These are phyloP conservation scores for Trichoderma cornu-damae DNA, from an alignment of 2,329 filamentous ascomycete genomes.

Conservation along the genomic window DNA sequence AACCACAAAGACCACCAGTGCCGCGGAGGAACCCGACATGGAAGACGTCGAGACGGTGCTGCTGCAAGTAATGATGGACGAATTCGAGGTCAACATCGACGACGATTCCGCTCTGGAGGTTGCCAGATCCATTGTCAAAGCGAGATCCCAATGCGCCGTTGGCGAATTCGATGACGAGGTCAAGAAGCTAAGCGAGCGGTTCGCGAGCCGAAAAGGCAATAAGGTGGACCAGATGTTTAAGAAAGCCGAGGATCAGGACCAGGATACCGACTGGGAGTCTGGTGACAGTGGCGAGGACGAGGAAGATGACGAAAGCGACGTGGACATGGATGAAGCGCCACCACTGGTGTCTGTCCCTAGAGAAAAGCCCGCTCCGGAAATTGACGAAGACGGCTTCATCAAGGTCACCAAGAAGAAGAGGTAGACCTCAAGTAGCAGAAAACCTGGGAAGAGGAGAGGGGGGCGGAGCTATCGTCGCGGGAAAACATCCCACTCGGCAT, in stretches of 20 bases:
- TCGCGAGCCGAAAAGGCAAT: constrained; percentile 56
- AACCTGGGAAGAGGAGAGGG: background rate
- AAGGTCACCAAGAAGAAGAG: constrained; percentile 67
- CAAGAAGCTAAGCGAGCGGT: constrained; percentile 57
- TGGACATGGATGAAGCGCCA: constrained; percentile 67
- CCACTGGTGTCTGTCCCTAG: constrained; percentile 51
- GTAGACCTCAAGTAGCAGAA: constrained; percentile 32
- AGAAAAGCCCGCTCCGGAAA: constrained; percentile 63
- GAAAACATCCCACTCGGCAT: background rate
- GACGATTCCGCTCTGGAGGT: constrained; percentile 77
- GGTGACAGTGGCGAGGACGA: constrained; percentile 57
- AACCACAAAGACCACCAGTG: constrained; percentile 24
- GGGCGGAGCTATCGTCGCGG: background rate
- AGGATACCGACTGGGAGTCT: constrained; percentile 58
- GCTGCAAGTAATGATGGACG: constrained; percentile 87
- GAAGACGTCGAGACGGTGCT: constrained; percentile 80
- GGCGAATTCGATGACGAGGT: constrained; percentile 62
- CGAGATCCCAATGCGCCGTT: constrained; percentile 58
- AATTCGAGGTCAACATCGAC: constrained; percentile 90
- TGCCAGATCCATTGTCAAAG: constrained; percentile 64
- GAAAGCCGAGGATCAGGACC: constrained; percentile 50
- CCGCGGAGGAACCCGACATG: constrained; percentile 55
- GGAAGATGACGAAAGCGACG: constrained; percentile 52
- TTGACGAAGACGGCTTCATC: constrained; percentile 79
- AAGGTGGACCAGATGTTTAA: constrained; percentile 51